Conservation (phyloP, 257 asterid species). For the Cynanchum wilfordii region DNA sequence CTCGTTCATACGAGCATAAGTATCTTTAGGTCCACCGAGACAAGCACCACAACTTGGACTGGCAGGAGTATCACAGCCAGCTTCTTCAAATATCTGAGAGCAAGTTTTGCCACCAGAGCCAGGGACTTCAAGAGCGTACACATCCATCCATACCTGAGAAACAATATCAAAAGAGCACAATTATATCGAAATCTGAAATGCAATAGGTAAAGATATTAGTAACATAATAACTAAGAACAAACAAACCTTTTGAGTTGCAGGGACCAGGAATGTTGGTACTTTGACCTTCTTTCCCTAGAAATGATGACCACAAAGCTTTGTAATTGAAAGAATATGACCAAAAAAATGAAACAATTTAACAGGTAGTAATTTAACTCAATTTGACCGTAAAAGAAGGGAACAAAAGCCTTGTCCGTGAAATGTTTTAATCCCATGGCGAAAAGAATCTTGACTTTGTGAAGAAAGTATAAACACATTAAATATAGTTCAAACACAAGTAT, state of each 20-base stretch:
- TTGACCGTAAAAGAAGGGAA: too few relatives aligned
- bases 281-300: constrained; percentile 85
- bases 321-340: background rate
- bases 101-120: constrained; percentile 95
- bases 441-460: background rate
- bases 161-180: background rate
- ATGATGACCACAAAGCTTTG: constrained; percentile 13
- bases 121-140: constrained; percentile 84
- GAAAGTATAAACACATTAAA: background rate
- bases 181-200: constrained; percentile 1
- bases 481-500: background rate
- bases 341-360: too few relatives aligned
- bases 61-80: constrained; percentile 97
- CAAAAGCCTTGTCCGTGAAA: too few relatives aligned
- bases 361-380: too few relatives aligned
- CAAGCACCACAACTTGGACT: constrained; percentile 99
- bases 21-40: constrained; percentile 93
- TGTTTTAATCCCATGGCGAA: constrained; percentile 22
- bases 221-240: constrained; percentile 6
- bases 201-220: background rate
- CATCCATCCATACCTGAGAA: constrained; percentile 95
- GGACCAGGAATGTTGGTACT: constrained; percentile 97
- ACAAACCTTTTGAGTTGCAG: constrained; percentile 99
- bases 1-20: constrained; percentile 92
- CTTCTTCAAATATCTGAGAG: constrained; percentile 97